A percentile compares a stretch with the other conserved stretches of the same genome.
Evolutionary conservation across 2,329 filamentous ascomycete species (phyloP).

Genomic region (Microsporum ferrugineum): DNA sequence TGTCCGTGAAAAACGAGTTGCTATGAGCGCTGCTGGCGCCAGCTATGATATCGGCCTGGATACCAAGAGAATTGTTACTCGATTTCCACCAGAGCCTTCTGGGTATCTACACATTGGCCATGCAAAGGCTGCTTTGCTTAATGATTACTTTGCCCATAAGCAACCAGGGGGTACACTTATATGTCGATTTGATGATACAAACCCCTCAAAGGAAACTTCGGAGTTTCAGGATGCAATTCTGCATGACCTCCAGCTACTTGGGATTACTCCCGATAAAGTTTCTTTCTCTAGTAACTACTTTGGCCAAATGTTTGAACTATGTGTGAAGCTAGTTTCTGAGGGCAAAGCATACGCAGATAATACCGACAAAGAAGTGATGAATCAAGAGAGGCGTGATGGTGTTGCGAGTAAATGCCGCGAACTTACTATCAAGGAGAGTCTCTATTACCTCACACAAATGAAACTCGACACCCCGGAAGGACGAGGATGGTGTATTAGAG

Average conservation of each 20-base stretch:
- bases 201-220: conserved; percentile 84
- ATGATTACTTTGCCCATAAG: conserved; percentile 24
- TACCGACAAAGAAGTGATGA: conserved; percentile 71
- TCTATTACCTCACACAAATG: conserved; percentile 78
- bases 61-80: conserved; percentile 78
- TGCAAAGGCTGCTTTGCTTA: conserved; percentile 24
- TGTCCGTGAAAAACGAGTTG: conserved; percentile 57
- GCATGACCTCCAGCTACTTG: conserved; percentile 73
- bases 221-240: conserved; percentile 84
- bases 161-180: conserved; percentile 54
- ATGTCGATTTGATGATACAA: conserved; percentile 83
- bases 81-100: conserved; percentile 91
- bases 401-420: conserved; percentile 65
- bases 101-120: conserved; percentile 18
- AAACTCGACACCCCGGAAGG: conserved; percentile 57
- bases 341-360: conserved; percentile 81
- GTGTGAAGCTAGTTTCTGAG: conserved; percentile 63
- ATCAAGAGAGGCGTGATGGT: conserved; percentile 64
- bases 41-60: conserved; percentile 83
- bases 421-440: conserved; percentile 60
- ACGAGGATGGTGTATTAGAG: conserved; percentile 68
- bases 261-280: conserved; percentile 66
- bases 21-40: conserved; percentile 62
- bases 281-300: conserved; percentile 88
- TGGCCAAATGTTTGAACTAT: conserved; percentile 69